These are phyloP conservation scores for Mucor mucedo DNA, from an alignment of 371 early-diverging fungal genomes.

Conservation along the genomic window DNA sequence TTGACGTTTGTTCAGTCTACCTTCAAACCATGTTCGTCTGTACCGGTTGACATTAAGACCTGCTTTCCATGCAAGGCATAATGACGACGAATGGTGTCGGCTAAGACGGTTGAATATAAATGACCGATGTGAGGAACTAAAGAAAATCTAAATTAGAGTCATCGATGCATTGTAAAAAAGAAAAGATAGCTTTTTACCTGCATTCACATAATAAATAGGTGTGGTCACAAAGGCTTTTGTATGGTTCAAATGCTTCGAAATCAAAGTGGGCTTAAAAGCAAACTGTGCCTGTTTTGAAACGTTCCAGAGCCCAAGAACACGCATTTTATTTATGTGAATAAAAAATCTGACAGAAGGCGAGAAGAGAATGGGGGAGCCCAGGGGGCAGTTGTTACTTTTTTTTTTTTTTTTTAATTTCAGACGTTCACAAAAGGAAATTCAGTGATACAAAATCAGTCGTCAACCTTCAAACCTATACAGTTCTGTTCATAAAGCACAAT, in stretches of 20 bases:
- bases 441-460: too few relatives aligned
- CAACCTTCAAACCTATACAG: too few relatives aligned
- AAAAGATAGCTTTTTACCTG: conserved; percentile 54
- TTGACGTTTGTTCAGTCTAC: conserved; percentile 34
- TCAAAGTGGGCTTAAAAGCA: not conserved
- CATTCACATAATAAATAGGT: conserved; percentile 97
- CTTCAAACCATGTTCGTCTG: conserved; percentile 97
- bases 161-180: not conserved
- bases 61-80: conserved; percentile 69
- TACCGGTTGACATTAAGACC: conserved; percentile 80
- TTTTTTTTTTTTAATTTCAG: too few relatives aligned
- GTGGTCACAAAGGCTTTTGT: conserved; percentile 75
- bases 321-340: conserved; percentile 13
- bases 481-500: too few relatives aligned
- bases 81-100: conserved; percentile 83
- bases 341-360: not conserved
- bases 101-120: conserved; percentile 86
- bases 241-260: conserved; percentile 15
- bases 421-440: too few relatives aligned
- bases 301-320: conserved; percentile 4
- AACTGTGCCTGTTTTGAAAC: conserved; percentile 7
- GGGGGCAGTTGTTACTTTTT: conserved; percentile 37
- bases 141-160: not conserved
- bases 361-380: conserved; percentile 5
- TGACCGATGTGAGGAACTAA: conserved; percentile 95